Base-by-base conservation (phyloP, 2,329 filamentous ascomycete genomes). In the Zymoseptoria crescenta region DNA sequence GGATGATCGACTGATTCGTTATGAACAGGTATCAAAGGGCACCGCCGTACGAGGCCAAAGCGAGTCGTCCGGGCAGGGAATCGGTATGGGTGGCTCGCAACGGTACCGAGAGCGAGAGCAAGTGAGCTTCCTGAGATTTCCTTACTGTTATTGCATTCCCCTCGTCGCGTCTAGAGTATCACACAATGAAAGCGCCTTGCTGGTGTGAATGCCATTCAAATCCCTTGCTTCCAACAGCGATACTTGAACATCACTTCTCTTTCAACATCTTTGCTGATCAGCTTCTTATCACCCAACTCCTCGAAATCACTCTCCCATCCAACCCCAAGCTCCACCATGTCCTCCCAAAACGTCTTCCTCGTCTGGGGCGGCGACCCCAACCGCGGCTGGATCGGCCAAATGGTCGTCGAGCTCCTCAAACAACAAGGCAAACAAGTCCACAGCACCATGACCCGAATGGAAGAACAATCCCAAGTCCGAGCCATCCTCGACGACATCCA, bases 381-480 rank as follows among this genome's bases (percentile, higher is more conserved):
- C 35, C 76, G 80, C 65, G 84, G 84, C 67, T 86, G 83, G 83
- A 79, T 86, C 57, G 83, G 83, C 51, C 79, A 82, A 56, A 83
- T 86, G 66, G 79, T 88, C 55, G 81, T 84, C 72, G 66, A 71
- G 20, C 75, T 87, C 27, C 79, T 88, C 54, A 76, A 83, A 69
- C 71, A 73, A 59, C 81, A 85, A 69, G 83, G 82, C 69, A 85
- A 86, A 74, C 78, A 83, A 57, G 84, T 86, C 49, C 73, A 79
- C 68, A 79, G 76, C 56, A 87, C 85, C 16, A 85, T 80, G 3
- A 75, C 85, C 56, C 84, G 84, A 66, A 87, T 87, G 84, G 82
- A 88, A 71, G 77, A 86, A 67, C 78, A 82, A 62, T 79, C 82
- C 67, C 75, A 75, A 56, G 84, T 87, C 58, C 70, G 81, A 56